These are phyloP conservation scores for Cladosporium halotolerans DNA, from an alignment of 2,329 filamentous ascomycete genomes.

Conservation along the genomic window DNA sequence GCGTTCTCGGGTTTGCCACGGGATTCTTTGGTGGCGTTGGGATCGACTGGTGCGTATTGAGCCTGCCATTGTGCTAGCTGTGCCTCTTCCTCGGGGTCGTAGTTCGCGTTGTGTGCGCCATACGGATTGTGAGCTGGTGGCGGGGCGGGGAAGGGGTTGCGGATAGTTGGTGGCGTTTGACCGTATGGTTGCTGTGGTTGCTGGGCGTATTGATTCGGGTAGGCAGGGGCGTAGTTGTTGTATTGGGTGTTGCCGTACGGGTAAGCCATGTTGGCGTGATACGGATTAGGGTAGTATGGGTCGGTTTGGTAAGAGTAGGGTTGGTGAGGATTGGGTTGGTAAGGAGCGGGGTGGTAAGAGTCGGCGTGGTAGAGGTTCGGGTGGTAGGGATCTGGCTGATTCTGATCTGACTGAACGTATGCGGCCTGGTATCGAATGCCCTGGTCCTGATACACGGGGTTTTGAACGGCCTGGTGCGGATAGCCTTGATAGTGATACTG, in stretches of 20 bases:
- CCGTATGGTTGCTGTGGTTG: constrained; percentile 23
- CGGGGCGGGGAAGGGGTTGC: constrained; percentile 72
- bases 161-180: constrained; percentile 57
- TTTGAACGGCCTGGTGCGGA: too few species aligned
- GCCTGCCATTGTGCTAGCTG: constrained; percentile 95
- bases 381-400: too few species aligned
- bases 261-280: constrained; percentile 10
- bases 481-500: too few species aligned
- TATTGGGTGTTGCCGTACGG: constrained; percentile 13
- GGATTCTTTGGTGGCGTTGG: neutral
- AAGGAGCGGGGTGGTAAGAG: too few species aligned
- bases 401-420: too few species aligned
- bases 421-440: too few species aligned
- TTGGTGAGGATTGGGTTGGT: too few species aligned
- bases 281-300: neutral
- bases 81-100: constrained; percentile 76
- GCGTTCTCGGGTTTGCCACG: constrained; percentile 9
- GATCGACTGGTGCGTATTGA: constrained; percentile 10
- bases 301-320: too few species aligned
- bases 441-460: too few species aligned
- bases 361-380: too few species aligned
- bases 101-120: constrained; percentile 30
- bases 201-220: constrained; percentile 42
- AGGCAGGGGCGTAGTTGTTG: constrained; percentile 20
- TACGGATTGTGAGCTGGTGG: constrained; percentile 31